Evolutionary conservation across 2,329 filamentous ascomycete species (phyloP), one percentile per base, ranked within the genome.

Genomic region (Cladophialophora yegresii): DNA sequence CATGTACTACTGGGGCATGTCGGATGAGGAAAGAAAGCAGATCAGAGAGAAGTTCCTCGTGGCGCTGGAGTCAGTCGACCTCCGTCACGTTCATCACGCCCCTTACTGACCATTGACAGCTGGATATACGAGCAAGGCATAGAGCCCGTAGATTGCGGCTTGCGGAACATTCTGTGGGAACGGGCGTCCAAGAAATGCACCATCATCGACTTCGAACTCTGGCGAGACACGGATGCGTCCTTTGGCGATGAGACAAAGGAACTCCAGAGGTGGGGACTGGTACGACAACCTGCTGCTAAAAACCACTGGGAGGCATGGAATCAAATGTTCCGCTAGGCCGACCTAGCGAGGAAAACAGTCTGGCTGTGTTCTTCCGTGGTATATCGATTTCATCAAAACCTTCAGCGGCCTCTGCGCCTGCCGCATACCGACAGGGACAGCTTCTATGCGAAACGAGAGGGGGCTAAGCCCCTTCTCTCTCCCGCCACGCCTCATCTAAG

Each of bases 401-500:
- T 13, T 8, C 36, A 43, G 16, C 16, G 36, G 6, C 36, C 36
- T 43, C 36, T 6, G 13, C 36, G 36, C 36, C 16, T 43, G 7
- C 36, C 13, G 36, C 16, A n/a, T 43, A 43, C 16, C 36, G 7
- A 5, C 36, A n/a, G 36, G 7, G n/a, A 43, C 36, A 7, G 36
- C 6, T 16, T 43, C 7, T 5, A 4, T n/a, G 36, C 36, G 13
- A 16, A 43, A n/a, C 12, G 16, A n/a, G 16, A n/a, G 36, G 36
- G n/a, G 13, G 3, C 9, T 54, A 33, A 12, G 23, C 32, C 26
- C 56, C 33, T 20, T 58, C 57, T 16, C 33, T 45, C 36, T 64
- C 57, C 16, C 47, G 28, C 82, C 81, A 84, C 54, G 77, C 82
- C 51, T 75, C 75, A 73, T 84, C 82, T 65, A 84, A 66, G 58